phyloP scores from a whole-genome alignment of 2,329 filamentous ascomycete species.

The Ophiostoma himal-ulmi region DNA sequence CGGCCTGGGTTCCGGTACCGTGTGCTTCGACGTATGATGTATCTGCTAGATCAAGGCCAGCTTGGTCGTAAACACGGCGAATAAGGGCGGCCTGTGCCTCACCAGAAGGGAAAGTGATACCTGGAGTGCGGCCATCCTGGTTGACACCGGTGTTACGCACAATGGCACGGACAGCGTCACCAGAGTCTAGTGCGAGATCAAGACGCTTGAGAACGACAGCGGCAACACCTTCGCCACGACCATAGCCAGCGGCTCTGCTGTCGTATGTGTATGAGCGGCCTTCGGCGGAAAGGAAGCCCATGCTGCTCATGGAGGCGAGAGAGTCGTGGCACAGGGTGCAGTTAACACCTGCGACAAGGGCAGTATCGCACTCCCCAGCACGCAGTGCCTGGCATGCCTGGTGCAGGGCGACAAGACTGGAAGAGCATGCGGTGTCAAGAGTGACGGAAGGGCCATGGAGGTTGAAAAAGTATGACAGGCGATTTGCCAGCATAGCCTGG shows the following conservation, averaged over 20 bases:
- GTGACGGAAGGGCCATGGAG: constrained; percentile 39
- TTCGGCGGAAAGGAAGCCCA: constrained; percentile 40
- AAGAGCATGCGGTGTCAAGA: constrained; percentile 43
- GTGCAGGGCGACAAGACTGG: constrained; percentile 39
- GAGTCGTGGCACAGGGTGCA: constrained; percentile 27
- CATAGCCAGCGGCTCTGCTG: constrained; percentile 42
- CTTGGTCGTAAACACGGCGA: constrained; percentile 24
- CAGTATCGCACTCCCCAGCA: constrained; percentile 24
- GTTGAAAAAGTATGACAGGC: constrained; percentile 40
- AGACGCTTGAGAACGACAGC: constrained; percentile 42
- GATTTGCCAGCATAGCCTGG: constrained; percentile 36
- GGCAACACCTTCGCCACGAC: constrained; percentile 45
- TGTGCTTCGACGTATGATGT: constrained; percentile 39
- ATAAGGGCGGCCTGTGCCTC: constrained; percentile 30
- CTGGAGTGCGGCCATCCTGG: constrained; percentile 26
- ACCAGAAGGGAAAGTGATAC: constrained; percentile 27
- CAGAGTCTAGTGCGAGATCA: constrained; percentile 34
- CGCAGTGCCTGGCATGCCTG: constrained; percentile 33
- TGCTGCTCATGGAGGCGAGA: constrained; percentile 41
- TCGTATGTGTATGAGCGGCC: constrained; percentile 35
- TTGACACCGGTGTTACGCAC: constrained; percentile 27
- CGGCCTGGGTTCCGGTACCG: constrained; percentile 34
- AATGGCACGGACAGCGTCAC: constrained; percentile 35
- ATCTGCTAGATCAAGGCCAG: constrained; percentile 22
- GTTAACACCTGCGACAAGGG: constrained; percentile 28